phyloP scores from a whole-genome alignment of 208 protist species.

The Trypanosoma mega region DNA sequence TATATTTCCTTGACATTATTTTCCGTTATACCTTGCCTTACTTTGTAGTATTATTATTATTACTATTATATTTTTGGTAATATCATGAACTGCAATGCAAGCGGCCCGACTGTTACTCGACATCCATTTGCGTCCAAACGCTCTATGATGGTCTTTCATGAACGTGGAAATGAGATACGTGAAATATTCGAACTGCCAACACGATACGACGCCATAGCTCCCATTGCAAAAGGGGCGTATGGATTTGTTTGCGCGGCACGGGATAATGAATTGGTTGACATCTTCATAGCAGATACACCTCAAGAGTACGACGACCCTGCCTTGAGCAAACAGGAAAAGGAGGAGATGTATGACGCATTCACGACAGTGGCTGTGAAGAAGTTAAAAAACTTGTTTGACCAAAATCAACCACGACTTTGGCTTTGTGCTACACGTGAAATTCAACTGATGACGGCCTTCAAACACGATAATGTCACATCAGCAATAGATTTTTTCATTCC shows the following conservation, averaged over 20 bases:
- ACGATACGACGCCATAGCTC: constrained; percentile 64
- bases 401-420: constrained; percentile 82
- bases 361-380: constrained; percentile 85
- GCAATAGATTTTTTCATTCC: constrained; percentile 84
- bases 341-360: constrained; percentile 53
- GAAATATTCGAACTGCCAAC: constrained; percentile 81
- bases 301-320: constrained; percentile 43
- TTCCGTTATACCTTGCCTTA: no score
- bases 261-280: constrained; percentile 66
- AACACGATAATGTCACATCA: constrained; percentile 82
- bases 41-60: no score
- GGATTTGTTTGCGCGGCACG: constrained; percentile 76
- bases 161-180: constrained; percentile 39
- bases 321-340: constrained; percentile 42
- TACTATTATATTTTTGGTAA: no score
- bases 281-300: constrained; percentile 40
- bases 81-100: no score
- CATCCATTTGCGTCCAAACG: constrained; percentile 80
- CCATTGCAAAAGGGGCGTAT: constrained; percentile 74
- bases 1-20: no score
- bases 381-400: constrained; percentile 66
- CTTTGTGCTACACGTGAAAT: constrained; percentile 82
- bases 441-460: constrained; percentile 81
- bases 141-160: constrained; percentile 60
- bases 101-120: constrained; percentile 53